phyloP scores from a whole-genome alignment of 768 basidiomycete species.

The Heimioporus sp. region DNA sequence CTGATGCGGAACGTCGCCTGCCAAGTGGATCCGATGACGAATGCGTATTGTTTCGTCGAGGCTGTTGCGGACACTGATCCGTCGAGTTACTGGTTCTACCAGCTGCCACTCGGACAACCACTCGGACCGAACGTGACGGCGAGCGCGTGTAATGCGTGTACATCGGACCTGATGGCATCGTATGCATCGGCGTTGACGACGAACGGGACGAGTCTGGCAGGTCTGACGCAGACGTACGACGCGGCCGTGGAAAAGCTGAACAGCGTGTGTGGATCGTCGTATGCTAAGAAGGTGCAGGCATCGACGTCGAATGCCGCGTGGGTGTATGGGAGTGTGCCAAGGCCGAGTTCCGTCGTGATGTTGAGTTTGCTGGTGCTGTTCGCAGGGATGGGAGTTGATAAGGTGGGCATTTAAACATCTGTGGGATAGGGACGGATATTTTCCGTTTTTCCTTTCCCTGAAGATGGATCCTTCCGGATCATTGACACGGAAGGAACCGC shows the following conservation, averaged over 20 bases:
- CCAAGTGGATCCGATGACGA: constrained; percentile 50
- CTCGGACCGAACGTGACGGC: constrained; percentile 46
- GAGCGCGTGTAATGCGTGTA: constrained; percentile 64
- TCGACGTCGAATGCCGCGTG: constrained; percentile 10
- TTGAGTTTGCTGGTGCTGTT: constrained; percentile 15
- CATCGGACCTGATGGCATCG: constrained; percentile 52
- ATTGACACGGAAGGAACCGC: background rate
- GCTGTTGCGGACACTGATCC: constrained; percentile 57
- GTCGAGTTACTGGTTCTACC: constrained; percentile 72
- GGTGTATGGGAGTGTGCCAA: constrained; percentile 5
- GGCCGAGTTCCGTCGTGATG: background rate
- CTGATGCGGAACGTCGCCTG: constrained; percentile 65
- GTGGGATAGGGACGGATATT: background rate
- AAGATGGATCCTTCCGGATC: background rate
- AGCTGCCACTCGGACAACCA: constrained; percentile 55
- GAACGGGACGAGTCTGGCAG: constrained; percentile 31
- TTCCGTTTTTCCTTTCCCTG: no score
- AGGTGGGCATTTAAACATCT: background rate
- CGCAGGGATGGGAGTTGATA: constrained; percentile 10
- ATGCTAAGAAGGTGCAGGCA: constrained; percentile 29
- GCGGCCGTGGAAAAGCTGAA: constrained; percentile 46
- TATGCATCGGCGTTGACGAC: constrained; percentile 46
- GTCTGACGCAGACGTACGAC: constrained; percentile 48
- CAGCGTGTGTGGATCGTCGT: constrained; percentile 50
- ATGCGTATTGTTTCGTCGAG: constrained; percentile 72